Evolutionary conservation across 1,284 basidiomycete genomes (phyloP), one percentile per base, ranked within the genome.

Genomic region (Ganoderma boninense): DNA sequence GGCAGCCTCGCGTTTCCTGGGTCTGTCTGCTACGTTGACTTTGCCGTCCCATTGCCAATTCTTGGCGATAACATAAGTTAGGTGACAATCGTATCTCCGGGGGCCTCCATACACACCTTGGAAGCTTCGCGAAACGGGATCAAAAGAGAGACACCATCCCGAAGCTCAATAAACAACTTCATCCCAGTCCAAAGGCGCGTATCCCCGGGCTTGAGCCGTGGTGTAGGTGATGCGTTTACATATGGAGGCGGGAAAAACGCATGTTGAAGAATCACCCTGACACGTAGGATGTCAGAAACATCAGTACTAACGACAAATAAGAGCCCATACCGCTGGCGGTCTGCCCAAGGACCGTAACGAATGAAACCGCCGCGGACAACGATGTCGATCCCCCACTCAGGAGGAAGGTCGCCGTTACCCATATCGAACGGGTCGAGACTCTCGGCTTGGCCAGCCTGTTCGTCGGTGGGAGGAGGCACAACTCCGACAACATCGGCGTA

Each of bases 301-400:
- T n/a, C 14, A 43, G 26, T 2, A 6, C 18, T 3, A n/a, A 18
- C 23, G 4, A 23, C 4, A 23, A 42, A 13, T 40, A 13, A 32
- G 38, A 54, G 11, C 38, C 40, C 40, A 42, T 43, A 91, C 92
- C 95, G 86, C 81, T 97, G 96, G 38, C 96, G 87, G 82, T 98
- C 97, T 26, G 95, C 91, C 97, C 97, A 98, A 4, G 97, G 97
- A 0, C 97, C 97, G 78, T 98, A 98, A 43, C 90, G 89, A 56
- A 97, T 75, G 40, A 86, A 81, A 0, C 95, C 96, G 20, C 91
- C 90, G 70, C 89, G 85, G 13, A 97, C 83, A 23, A 90, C 87
- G n/a, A 98, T 74, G 76, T 98, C 95, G 42, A 97, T 83, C 4
- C 96, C 95, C 92, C 96, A 98, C 77, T 98, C 95, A 14, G 97